Conservation (phyloP, 2,329 filamentous ascomycete species). For the Cercospora zeae-maydis region DNA sequence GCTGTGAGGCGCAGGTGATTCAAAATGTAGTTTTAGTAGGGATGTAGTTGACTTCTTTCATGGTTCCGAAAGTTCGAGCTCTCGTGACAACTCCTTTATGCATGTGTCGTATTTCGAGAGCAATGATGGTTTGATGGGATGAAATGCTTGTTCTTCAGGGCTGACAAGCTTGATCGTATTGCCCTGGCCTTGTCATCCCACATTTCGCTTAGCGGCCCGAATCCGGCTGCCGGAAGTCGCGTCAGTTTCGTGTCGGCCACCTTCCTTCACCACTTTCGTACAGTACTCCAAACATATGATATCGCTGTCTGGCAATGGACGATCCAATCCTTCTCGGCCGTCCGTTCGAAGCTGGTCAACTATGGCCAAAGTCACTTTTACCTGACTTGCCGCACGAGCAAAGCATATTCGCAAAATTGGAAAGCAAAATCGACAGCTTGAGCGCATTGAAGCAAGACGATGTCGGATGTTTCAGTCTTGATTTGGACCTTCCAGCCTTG, state of each 20-base stretch:
- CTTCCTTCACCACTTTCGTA: background rate
- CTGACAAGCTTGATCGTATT: background rate
- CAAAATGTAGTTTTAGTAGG: background rate
- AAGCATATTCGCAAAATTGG: conserved; percentile 19
- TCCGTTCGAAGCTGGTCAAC: conserved; percentile 26
- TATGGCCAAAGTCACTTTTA: conserved; percentile 24
- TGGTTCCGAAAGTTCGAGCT: background rate
- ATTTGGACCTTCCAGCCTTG: conserved; percentile 17
- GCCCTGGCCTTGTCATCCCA: background rate
- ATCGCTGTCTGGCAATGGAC: conserved; percentile 11
- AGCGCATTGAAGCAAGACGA: background rate
- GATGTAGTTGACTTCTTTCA: no score
- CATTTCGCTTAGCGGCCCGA: background rate
- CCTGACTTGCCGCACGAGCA: conserved; percentile 3
- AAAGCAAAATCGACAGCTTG: conserved; percentile 1
- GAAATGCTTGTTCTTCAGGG: background rate
- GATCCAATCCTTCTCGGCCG: conserved; percentile 16
- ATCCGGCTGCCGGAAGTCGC: background rate
- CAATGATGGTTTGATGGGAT: background rate
- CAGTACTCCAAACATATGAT: background rate
- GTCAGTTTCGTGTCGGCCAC: background rate
- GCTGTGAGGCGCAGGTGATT: background rate
- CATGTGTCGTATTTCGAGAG: background rate
- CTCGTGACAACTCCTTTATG: background rate
- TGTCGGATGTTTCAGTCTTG: conserved; percentile 12